These are phyloP conservation scores for Diplosphaera chodatii DNA, from an alignment of 139 green algal genomes.

Conservation along the genomic window DNA sequence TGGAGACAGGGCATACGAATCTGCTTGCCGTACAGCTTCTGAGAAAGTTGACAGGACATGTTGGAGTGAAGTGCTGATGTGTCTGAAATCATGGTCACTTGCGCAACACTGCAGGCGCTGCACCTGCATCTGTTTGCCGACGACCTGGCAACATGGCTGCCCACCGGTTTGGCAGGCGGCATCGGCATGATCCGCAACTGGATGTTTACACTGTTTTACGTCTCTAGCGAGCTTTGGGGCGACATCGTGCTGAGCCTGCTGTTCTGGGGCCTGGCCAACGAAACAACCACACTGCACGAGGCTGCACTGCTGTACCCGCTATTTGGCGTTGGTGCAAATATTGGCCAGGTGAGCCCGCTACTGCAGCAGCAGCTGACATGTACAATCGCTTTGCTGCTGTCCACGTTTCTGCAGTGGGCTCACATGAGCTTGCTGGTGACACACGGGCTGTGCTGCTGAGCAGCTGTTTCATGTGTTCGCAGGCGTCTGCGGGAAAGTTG, in stretches of 20 bases:
- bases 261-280: conserved; percentile 94
- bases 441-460: background rate
- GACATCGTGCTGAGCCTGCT: conserved; percentile 85
- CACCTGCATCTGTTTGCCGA: conserved; percentile 44
- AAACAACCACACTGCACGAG: conserved; percentile 83
- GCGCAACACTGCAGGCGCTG: conserved; percentile 36
- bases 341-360: conserved; percentile 69
- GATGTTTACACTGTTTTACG: conserved; percentile 95
- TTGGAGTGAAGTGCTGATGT: no score
- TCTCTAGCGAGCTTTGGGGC: conserved; percentile 79
- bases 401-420: background rate
- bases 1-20: no score
- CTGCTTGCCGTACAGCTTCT: no score
- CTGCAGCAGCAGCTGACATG: no score
- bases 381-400: no score
- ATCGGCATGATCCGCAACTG: conserved; percentile 89
- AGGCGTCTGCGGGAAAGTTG: conserved; percentile 18
- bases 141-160: conserved; percentile 36
- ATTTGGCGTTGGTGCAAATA: conserved; percentile 93
- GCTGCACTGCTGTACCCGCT: conserved; percentile 89
- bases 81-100: no score
- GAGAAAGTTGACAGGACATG: no score
- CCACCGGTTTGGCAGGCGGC: conserved; percentile 38
- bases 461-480: no score
- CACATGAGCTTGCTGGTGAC: background rate